Percentiles rank a stretch among this genome's conserved stretches.
phyloP scores from a whole-genome alignment of 2,329 filamentous ascomycete genomes.

The Lachnellula suecica region DNA sequence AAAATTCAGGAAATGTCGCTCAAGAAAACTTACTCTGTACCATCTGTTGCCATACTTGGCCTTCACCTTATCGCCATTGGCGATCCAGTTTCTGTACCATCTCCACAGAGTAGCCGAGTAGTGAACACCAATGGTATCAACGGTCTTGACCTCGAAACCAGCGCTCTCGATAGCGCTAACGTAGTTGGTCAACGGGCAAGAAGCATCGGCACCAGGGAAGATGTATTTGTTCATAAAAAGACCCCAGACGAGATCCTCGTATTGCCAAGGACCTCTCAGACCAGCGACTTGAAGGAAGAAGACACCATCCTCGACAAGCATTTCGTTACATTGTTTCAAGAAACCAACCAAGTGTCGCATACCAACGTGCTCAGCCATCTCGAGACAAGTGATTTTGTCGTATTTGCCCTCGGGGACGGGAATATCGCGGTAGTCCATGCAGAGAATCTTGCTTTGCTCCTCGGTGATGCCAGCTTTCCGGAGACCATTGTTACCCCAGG shows the following conservation, averaged over 20 bases:
- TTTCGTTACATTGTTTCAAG: slow-evolving; percentile 83
- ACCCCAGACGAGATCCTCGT: slow-evolving; percentile 96
- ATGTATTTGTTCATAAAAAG: slow-evolving; percentile 99
- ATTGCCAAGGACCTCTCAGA: slow-evolving; percentile 93
- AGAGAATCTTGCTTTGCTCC: slow-evolving; percentile 87
- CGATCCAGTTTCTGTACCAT: slow-evolving; percentile 99
- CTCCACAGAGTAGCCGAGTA: slow-evolving; percentile 96
- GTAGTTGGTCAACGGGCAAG: slow-evolving; percentile 86
- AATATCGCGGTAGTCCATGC: slow-evolving; percentile 97
- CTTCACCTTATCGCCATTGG: slow-evolving; percentile 86
- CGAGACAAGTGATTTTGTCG: slow-evolving; percentile 94
- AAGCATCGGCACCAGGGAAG: slow-evolving; percentile 95
- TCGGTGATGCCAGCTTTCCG: slow-evolving; percentile 79
- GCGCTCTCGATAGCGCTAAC: slow-evolving; percentile 81
- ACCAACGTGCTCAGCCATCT: slow-evolving; percentile 99
- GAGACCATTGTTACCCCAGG: slow-evolving; percentile 91
- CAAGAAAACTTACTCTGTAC: slow-evolving; percentile 73
- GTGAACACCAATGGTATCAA: slow-evolving; percentile 95
- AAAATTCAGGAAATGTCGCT: background rate
- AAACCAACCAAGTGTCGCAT: slow-evolving; percentile 83
- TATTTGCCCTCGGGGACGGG: slow-evolving; percentile 75
- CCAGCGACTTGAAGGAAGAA: slow-evolving; percentile 97
- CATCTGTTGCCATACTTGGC: slow-evolving; percentile 94
- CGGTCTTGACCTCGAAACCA: slow-evolving; percentile 85
- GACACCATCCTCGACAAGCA: slow-evolving; percentile 93